Percentiles rank a stretch among this genome's conserved stretches.
These are phyloP conservation scores for Boletus edulis DNA, from an alignment of 768 basidiomycete genomes.

Conservation along the genomic window DNA sequence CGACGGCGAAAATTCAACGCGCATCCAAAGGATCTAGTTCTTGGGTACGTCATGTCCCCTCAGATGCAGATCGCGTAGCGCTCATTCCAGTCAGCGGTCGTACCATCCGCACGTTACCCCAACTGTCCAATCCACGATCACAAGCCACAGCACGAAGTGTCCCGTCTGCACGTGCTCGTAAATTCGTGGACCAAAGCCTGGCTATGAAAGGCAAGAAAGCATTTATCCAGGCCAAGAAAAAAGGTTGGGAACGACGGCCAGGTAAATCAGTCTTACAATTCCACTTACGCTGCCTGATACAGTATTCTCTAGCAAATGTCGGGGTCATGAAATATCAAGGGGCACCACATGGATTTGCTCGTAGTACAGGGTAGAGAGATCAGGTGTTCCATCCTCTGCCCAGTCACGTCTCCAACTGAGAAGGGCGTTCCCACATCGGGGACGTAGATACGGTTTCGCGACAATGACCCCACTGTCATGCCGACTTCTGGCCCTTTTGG, in stretches of 20 bases:
- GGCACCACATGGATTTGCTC: slow-evolving; percentile 49
- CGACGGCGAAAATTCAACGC: slow-evolving; percentile 32
- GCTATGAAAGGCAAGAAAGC: slow-evolving; percentile 40
- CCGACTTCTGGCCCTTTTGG: slow-evolving; percentile 12
- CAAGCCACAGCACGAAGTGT: slow-evolving; percentile 40
- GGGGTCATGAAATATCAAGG: slow-evolving; percentile 54
- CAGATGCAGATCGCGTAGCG: not conserved
- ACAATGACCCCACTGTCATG: not conserved
- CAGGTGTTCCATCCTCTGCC: not conserved
- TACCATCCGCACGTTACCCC: slow-evolving; percentile 48
- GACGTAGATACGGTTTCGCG: not conserved
- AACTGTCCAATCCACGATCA: slow-evolving; percentile 25
- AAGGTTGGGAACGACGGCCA: slow-evolving; percentile 57
- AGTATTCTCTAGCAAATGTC: slow-evolving; percentile 43
- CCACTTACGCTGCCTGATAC: not conserved
- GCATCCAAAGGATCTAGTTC: slow-evolving; percentile 47
- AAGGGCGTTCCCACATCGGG: not conserved
- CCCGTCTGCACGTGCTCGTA: slow-evolving; percentile 48
- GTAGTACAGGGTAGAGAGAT: slow-evolving; percentile 7
- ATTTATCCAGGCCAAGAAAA: slow-evolving; percentile 35
- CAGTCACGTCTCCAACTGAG: not conserved
- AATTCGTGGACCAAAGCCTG: slow-evolving; percentile 52
- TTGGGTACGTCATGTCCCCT: slow-evolving; percentile 44
- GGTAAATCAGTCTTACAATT: slow-evolving; percentile 38
- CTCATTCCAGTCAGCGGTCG: slow-evolving; percentile 42